Base-by-base conservation (phyloP, 805 yeast genomes). In the Clavispora carvajalis region DNA sequence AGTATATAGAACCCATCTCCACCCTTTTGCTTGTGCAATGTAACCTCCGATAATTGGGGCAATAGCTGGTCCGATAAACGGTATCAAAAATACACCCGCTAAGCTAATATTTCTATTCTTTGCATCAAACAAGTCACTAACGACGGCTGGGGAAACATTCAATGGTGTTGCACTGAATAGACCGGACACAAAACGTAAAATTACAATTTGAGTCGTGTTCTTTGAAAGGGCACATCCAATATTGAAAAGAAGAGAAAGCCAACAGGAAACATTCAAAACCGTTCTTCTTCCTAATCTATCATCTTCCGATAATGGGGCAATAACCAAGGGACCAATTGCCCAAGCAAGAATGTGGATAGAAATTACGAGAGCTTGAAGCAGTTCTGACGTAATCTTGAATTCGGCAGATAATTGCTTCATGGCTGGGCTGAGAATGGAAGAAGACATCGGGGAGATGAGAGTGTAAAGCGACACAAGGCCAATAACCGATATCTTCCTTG, bases 381-480 rank as follows among this genome's bases (percentile, higher is more conserved):
- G 50, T 4, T 41, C 28, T 3, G 57, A 54, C 3, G 47, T 48
- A 26, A 67, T 62, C 17, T 54, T 43, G 24, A 67, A 60, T 3
- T 64, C 69, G 5, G 38, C 37, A 1, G 64, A 51, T 7, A 67
- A 53, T 22, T 51, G 49, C 15, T 53, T 34, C 45, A 60, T 52
- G 2, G 71, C 71, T 0, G 71, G 72, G 3, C 69, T 62, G 18
- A 59, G 46, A 38, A 67, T 64, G 6, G 72, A 64, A 7, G 71
- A 65, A 3, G 70, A 65, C 62, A 67, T 64, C 10, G 71, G 71
- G 2, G 70, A 62, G 7, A 66, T 55, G 35, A 67, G 54, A 3
- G 70, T 63, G 46, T 64, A 66, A 15, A 64, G 38, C 0, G 69
- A 59, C 1, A 65, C 71, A 30, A 65, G 44, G 5, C 44, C 49